Percentiles rank a stretch among this genome's conserved stretches.
These are phyloP conservation scores for Trypanosoma congolense DNA, from an alignment of 208 protist genomes.

Conservation along the genomic window DNA sequence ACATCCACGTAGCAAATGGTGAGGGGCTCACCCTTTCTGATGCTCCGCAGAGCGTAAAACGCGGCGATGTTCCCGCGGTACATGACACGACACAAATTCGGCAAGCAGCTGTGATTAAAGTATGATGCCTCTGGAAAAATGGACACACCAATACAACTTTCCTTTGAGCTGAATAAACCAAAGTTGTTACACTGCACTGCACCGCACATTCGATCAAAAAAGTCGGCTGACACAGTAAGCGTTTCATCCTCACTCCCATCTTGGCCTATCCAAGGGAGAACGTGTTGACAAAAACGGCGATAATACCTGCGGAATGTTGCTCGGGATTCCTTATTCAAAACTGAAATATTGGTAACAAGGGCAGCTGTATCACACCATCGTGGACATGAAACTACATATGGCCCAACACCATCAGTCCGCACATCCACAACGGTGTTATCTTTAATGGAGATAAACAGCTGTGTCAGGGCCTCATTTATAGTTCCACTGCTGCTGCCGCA, in stretches of 20 bases:
- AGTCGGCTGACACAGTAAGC: conserved; percentile 23
- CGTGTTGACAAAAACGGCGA: conserved; percentile 40
- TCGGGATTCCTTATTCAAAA: conserved; percentile 42
- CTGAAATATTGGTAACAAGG: conserved; percentile 62
- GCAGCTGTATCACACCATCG: conserved; percentile 38
- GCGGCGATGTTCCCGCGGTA: conserved; percentile 30
- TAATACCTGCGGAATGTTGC: conserved; percentile 46
- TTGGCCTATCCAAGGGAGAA: conserved; percentile 31
- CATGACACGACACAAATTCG: conserved; percentile 71
- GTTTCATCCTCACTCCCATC: not conserved
- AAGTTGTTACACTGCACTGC: conserved; percentile 70
- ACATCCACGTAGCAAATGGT: conserved; percentile 79
- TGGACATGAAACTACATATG: conserved; percentile 20
- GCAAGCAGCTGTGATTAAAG: conserved; percentile 75
- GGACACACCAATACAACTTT: conserved; percentile 43
- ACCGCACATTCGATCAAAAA: conserved; percentile 51
- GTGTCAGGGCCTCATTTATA: not conserved
- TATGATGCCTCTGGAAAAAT: conserved; percentile 63
- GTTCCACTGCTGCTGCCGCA: not conserved
- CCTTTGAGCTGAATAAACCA: conserved; percentile 44
- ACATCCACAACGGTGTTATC: conserved; percentile 4
- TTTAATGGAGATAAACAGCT: conserved; percentile 3
- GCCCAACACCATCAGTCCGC: not conserved
- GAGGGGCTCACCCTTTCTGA: conserved; percentile 35
- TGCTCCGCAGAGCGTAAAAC: conserved; percentile 65